Base-by-base conservation (phyloP, 2,329 filamentous ascomycete genomes). In the Botrytis paeoniae region DNA sequence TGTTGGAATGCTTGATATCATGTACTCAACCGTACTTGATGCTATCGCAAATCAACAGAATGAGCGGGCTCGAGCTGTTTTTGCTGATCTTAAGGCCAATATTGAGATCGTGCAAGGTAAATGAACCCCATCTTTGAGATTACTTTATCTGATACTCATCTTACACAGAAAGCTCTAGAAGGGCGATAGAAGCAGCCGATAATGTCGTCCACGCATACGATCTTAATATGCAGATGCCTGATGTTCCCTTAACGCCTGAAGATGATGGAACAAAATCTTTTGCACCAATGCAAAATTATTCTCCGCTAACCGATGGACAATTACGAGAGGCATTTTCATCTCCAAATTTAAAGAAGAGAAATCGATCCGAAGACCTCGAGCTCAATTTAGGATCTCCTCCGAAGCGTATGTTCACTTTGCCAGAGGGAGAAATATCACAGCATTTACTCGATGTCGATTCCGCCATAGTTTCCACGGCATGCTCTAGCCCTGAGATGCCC, bases 201-300 rank as follows among this genome's bases (percentile, higher is more conserved):
- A 93, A 93, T 77, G 90, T 93, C 29, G 91, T 93, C 16, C 90
- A 93, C 81, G 91, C 91, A 20, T 92, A 92, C 77, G 91, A 93
- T 78, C 87, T 93, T 81, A 91, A 93, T 78, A 91, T 93, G 89
- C 88, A 91, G 77, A 86, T 93, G 60, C 91, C 91, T n/a, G 89
- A 91, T 75, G 89, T 87, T 20, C 88, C 87, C 12, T 81, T 81
- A 20, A 75, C 77, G 9, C 74, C 76, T 8, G 75, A 74, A 39
- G 75, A 76, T 20, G 75, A 78, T 41, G 48, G 70, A 7, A 61
- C 62, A 16, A 74, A 73, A 63, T 63, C 43, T 22, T 69, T 74
- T 8, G 29, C 45, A 32, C 57, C 35, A 10, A 57, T 43, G 29
- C 35, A 20, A 32, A 18, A 43, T 41, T 22, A 51, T 25, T 54